Conservation (phyloP, 495 filamentous ascomycete species). For the Podospora appendiculata region DNA sequence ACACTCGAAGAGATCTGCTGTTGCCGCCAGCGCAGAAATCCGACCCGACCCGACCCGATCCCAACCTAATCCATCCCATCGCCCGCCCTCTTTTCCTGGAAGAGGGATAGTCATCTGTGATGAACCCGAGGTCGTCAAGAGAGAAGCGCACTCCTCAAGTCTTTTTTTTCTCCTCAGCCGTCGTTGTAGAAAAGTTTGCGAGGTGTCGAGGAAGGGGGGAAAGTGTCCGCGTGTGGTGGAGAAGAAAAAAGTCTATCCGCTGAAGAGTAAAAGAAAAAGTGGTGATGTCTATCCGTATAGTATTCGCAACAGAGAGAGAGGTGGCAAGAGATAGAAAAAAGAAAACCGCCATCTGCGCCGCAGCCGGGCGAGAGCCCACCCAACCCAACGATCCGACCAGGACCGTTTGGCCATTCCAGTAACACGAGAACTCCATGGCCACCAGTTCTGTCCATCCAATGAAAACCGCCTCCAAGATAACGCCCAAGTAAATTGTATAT, state of each 20-base stretch:
- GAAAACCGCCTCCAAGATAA: constrained; percentile 7
- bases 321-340: no score
- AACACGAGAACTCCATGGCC: constrained; percentile 1
- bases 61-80: no score
- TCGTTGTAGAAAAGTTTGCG: no score
- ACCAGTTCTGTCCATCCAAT: constrained; percentile 4
- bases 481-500: constrained; percentile 9
- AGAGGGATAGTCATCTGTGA: no score
- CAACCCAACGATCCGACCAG: neutral
- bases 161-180: no score
- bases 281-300: constrained; percentile 4
- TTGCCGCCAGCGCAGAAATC: no score
- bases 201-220: neutral
- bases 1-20: no score
- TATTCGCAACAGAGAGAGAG: neutral
- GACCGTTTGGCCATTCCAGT: constrained; percentile 2
- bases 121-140: no score
- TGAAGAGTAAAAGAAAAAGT: neutral
- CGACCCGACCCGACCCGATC: no score
- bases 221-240: neutral
- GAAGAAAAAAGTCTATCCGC: neutral
- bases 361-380: neutral
- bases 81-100: no score
- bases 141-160: no score
- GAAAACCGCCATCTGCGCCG: neutral